These are phyloP conservation scores for Spathaspora sp. DNA, from an alignment of 1,139 yeast genomes.

Conservation along the genomic window DNA sequence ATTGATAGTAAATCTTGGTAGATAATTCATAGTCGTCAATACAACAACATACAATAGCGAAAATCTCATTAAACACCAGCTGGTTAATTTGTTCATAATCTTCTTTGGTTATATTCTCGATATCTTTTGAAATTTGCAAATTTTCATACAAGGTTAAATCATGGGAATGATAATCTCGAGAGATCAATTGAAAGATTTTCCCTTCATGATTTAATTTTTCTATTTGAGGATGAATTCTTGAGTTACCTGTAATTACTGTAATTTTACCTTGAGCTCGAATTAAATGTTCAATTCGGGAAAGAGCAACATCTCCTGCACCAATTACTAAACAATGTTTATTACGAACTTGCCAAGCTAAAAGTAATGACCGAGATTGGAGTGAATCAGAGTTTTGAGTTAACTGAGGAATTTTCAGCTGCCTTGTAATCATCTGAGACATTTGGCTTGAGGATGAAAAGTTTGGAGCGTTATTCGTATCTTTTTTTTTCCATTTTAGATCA, in stretches of 20 bases:
- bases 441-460: too few relatives aligned
- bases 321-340: slow-evolving; percentile 67
- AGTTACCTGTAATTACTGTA: slow-evolving; percentile 60
- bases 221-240: slow-evolving; percentile 45
- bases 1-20: slow-evolving; percentile 56
- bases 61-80: slow-evolving; percentile 37
- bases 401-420: background rate
- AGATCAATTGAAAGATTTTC: slow-evolving; percentile 37
- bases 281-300: slow-evolving; percentile 65
- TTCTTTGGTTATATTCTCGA: slow-evolving; percentile 22
- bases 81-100: slow-evolving; percentile 35
- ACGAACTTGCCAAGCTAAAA: slow-evolving; percentile 73
- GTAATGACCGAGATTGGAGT: slow-evolving; percentile 21
- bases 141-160: slow-evolving; percentile 54
- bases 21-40: slow-evolving; percentile 70
- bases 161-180: slow-evolving; percentile 39
- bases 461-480: too few relatives aligned
- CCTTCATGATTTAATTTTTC: slow-evolving; percentile 39
- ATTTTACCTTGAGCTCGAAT: slow-evolving; percentile 68
- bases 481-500: background rate
- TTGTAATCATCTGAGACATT: background rate
- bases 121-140: slow-evolving; percentile 5
- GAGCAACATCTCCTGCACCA: slow-evolving; percentile 84
- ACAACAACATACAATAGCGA: slow-evolving; percentile 72
- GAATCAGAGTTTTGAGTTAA: background rate